A percentile compares a stretch with the other conserved stretches of the same genome.
These are phyloP conservation scores for Pisolithus thermaeus DNA, from an alignment of 1,284 basidiomycete species.

Conservation along the genomic window DNA sequence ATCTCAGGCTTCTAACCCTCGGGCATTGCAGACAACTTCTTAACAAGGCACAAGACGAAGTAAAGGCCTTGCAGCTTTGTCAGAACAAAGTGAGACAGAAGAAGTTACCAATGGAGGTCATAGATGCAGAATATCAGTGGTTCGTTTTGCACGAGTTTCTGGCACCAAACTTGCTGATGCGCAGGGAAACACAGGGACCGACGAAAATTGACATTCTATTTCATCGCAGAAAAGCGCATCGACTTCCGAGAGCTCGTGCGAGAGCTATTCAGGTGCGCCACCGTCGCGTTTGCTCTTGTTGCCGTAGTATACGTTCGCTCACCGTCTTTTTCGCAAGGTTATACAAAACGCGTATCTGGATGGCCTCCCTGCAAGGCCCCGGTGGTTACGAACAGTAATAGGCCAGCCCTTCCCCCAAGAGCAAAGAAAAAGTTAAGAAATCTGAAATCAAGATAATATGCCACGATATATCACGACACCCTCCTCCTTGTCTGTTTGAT, in stretches of 20 bases:
- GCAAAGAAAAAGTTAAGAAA: slow-evolving; percentile 5
- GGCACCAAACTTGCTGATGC: no score
- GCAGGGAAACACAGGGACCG: slow-evolving; percentile 67
- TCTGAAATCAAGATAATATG: slow-evolving; percentile 7
- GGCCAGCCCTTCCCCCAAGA: background rate
- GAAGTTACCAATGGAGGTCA: slow-evolving; percentile 95
- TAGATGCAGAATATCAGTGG: slow-evolving; percentile 98
- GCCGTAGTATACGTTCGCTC: background rate
- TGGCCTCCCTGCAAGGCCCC: slow-evolving; percentile 54
- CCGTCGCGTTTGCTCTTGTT: background rate
- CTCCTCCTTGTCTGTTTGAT: slow-evolving; percentile 3
- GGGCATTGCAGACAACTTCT: slow-evolving; percentile 55
- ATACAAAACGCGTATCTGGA: slow-evolving; percentile 75
- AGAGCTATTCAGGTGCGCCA: slow-evolving; percentile 75
- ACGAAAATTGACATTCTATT: slow-evolving; percentile 97
- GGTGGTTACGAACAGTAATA: slow-evolving; percentile 33
- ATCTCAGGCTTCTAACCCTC: slow-evolving; percentile 4
- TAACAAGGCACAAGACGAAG: slow-evolving; percentile 84
- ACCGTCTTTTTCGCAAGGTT: slow-evolving; percentile 34
- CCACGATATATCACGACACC: slow-evolving; percentile 24
- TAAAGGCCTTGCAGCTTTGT: slow-evolving; percentile 88
- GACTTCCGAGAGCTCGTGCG: slow-evolving; percentile 96
- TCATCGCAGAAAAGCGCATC: slow-evolving; percentile 91
- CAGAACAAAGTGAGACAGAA: slow-evolving; percentile 88
- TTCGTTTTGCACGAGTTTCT: slow-evolving; percentile 31